Percentiles rank a stretch among this genome's conserved stretches.
Conservation (phyloP, 2,329 filamentous ascomycete genomes). For the Penicillium psychrosexuale region DNA sequence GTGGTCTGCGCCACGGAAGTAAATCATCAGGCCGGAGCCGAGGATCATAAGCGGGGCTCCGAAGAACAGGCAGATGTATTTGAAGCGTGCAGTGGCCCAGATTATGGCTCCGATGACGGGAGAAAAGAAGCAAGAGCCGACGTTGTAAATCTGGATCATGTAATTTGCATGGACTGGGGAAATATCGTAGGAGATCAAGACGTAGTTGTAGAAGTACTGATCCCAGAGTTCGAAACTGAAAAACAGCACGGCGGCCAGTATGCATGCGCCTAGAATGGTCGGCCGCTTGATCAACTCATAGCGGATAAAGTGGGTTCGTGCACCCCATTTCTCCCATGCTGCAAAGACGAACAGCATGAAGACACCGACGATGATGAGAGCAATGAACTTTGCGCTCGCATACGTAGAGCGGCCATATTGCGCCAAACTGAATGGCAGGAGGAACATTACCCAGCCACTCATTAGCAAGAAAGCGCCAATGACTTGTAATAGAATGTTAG, state of each 20-base stretch:
- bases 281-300: slow-evolving; percentile 51
- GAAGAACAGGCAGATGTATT: slow-evolving; percentile 51
- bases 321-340: slow-evolving; percentile 54
- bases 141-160: slow-evolving; percentile 52
- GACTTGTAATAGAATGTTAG: slow-evolving; percentile 11
- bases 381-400: slow-evolving; percentile 48
- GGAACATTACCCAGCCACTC: slow-evolving; percentile 60
- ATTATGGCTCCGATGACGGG: slow-evolving; percentile 51
- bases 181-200: slow-evolving; percentile 53
- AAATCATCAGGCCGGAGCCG: slow-evolving; percentile 55
- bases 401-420: slow-evolving; percentile 42
- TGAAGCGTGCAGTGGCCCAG: slow-evolving; percentile 51
- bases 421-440: slow-evolving; percentile 63
- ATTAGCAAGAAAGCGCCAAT: slow-evolving; percentile 48
- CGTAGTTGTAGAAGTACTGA: slow-evolving; percentile 53
- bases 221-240: slow-evolving; percentile 55
- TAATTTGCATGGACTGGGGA: slow-evolving; percentile 45
- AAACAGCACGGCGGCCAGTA: slow-evolving; percentile 49
- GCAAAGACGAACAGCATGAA: slow-evolving; percentile 53
- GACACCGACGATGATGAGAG: slow-evolving; percentile 54
- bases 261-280: slow-evolving; percentile 52
- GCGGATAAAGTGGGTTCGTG: slow-evolving; percentile 54
- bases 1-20: slow-evolving; percentile 51
- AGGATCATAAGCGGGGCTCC: slow-evolving; percentile 53
- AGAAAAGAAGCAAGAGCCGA: slow-evolving; percentile 53